Conservation (phyloP, 768 basidiomycete genomes). For the Candolleomyces aberdarensis region DNA sequence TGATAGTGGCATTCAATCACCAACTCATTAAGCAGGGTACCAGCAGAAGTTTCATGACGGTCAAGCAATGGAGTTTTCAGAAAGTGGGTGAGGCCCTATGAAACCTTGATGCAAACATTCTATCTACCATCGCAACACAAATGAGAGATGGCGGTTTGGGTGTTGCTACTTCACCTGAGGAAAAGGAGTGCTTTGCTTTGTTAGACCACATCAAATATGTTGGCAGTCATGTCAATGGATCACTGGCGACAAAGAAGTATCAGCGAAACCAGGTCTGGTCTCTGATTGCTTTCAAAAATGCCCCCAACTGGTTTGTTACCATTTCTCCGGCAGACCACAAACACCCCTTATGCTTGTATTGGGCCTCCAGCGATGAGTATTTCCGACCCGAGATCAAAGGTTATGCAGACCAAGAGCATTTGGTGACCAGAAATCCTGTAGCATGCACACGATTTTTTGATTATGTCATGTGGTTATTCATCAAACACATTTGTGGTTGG, state of each 20-base stretch:
- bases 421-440: neutral
- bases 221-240: constrained; percentile 20
- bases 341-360: constrained; percentile 24
- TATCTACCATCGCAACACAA: constrained; percentile 15
- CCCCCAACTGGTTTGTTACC: constrained; percentile 30
- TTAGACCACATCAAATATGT: constrained; percentile 26
- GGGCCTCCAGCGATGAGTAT: constrained; percentile 15
- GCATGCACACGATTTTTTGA: too few species aligned
- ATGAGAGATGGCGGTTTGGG: constrained; percentile 22
- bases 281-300: constrained; percentile 18
- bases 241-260: constrained; percentile 23
- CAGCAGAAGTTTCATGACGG: constrained; percentile 24
- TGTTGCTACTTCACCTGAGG: constrained; percentile 15
- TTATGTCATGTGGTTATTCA: too few species aligned
- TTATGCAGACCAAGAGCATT: neutral
- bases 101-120: constrained; percentile 18
- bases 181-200: constrained; percentile 21
- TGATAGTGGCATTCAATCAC: too few species aligned
- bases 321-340: constrained; percentile 23
- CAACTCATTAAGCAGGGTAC: too few species aligned
- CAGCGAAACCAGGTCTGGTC: constrained; percentile 30
- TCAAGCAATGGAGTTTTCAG: constrained; percentile 22
- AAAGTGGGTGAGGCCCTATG: constrained; percentile 20
- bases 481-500: too few species aligned
- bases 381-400: constrained; percentile 13